Conservation (phyloP, 306 rosid genomes). For the Gastrolobium villosum region DNA sequence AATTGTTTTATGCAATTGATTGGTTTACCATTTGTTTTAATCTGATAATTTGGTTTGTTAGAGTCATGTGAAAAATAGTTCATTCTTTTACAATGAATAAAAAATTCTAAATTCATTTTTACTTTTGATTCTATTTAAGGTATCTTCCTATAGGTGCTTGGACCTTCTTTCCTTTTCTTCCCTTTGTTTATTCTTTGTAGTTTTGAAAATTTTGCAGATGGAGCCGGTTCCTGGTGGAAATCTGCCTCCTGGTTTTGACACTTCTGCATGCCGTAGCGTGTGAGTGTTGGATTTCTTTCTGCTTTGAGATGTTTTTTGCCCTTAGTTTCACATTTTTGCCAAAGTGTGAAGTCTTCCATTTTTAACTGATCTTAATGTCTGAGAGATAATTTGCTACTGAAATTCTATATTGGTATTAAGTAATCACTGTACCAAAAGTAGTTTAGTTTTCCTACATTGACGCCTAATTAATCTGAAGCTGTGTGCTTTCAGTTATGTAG, state of each 20-base stretch:
- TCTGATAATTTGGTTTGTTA: neutral
- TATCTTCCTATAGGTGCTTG: constrained; percentile 16
- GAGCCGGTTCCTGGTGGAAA: constrained; percentile 75
- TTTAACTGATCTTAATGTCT: constrained; percentile 32
- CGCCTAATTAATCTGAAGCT: constrained; percentile 41
- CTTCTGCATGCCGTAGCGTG: constrained; percentile 69
- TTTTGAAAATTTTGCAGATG: constrained; percentile 57
- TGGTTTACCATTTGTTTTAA: constrained; percentile 8
- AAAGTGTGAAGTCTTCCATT: constrained; percentile 2
- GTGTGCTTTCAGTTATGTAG: constrained; percentile 65
- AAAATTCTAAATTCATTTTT: neutral
- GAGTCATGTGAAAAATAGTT: neutral
- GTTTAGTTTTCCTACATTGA: constrained; percentile 30
- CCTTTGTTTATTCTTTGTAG: constrained; percentile 39
- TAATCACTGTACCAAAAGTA: constrained; percentile 16
- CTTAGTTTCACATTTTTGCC: constrained; percentile 23
- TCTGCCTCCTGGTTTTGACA: constrained; percentile 75
- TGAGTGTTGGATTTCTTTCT: constrained; percentile 53
- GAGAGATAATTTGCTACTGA: constrained; percentile 25
- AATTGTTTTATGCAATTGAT: constrained; percentile 30
- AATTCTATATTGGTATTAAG: constrained; percentile 29
- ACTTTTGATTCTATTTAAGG: constrained; percentile 21
- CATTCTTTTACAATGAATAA: neutral
- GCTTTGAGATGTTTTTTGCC: constrained; percentile 25
- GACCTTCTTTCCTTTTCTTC: constrained; percentile 25